Conservation (phyloP, 2,329 filamentous ascomycete genomes). For the Orbilia quercus region DNA sequence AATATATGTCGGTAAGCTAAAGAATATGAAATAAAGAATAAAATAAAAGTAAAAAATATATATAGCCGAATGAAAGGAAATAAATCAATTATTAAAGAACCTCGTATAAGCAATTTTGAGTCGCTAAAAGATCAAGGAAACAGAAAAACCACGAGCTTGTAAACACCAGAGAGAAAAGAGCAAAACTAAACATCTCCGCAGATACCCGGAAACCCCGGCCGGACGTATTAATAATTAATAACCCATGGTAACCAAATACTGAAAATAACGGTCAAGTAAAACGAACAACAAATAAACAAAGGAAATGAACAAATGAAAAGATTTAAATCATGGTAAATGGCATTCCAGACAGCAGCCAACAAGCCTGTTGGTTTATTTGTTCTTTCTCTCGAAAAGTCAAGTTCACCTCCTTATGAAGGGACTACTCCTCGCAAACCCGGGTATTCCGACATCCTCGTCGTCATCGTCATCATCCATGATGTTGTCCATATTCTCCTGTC, state of each 20-base stretch:
- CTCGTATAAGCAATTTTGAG: slow-evolving; percentile 1
- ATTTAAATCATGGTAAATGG: slow-evolving; percentile 5
- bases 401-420: slow-evolving; percentile 42
- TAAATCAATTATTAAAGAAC: not conserved
- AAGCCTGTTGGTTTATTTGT: not conserved
- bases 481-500: slow-evolving; percentile 55
- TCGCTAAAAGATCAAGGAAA: slow-evolving; percentile 1
- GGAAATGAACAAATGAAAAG: slow-evolving; percentile 14
- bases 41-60: slow-evolving; percentile 19
- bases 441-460: slow-evolving; percentile 57
- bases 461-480: slow-evolving; percentile 57
- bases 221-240: slow-evolving; percentile 16
- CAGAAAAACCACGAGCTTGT: slow-evolving; percentile 4
- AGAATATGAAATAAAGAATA: no score
- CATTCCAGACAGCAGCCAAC: slow-evolving; percentile 15
- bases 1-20: no score
- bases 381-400: no score
- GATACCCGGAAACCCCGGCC: not conserved
- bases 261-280: slow-evolving; percentile 4
- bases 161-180: no score
- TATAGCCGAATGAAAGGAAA: slow-evolving; percentile 22
- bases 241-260: not conserved
- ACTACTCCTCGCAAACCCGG: slow-evolving; percentile 48
- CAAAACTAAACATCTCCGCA: slow-evolving; percentile 10
- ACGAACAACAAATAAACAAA: slow-evolving; percentile 25